Percentiles rank a stretch among this genome's conserved stretches.
Conservation (phyloP, 495 filamentous ascomycete species). For the Beverwykella pulmonaria region DNA sequence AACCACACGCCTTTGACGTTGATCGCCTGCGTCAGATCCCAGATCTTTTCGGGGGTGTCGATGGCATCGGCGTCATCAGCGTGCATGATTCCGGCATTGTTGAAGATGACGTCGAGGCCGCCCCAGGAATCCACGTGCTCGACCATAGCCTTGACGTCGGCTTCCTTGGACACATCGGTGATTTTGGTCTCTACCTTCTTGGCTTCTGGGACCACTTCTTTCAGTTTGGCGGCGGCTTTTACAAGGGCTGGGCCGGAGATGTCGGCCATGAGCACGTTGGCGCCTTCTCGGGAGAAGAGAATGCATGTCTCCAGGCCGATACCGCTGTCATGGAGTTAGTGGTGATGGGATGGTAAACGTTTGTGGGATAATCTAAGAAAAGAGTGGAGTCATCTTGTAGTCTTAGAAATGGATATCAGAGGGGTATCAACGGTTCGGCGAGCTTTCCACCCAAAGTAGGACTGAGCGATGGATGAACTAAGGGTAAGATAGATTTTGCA, state of each 20-base stretch:
- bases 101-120: constrained; percentile 95
- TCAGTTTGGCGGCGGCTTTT: constrained; percentile 68
- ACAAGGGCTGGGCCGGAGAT: constrained; percentile 74
- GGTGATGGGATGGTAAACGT: background rate
- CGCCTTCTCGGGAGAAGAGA: constrained; percentile 89
- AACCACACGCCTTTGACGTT: constrained; percentile 99
- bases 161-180: constrained; percentile 72
- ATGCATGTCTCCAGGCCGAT: constrained; percentile 95
- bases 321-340: constrained; percentile 59
- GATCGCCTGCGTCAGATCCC: constrained; percentile 91
- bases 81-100: constrained; percentile 99
- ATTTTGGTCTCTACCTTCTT: constrained; percentile 61
- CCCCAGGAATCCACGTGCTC: constrained; percentile 78
- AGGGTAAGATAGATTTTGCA: too few relatives aligned
- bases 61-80: constrained; percentile 82
- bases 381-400: background rate
- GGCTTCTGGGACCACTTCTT: constrained; percentile 67
- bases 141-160: constrained; percentile 70
- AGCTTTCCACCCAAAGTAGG: background rate
- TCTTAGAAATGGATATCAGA: background rate
- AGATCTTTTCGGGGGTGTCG: constrained; percentile 83
- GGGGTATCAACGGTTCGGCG: background rate
- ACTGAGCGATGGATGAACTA: background rate
- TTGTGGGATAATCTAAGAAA: background rate
- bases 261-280: constrained; percentile 82